Evolutionary conservation across 306 rosid species (phyloP).

Genomic region (Mimosa bimucronata): DNA sequence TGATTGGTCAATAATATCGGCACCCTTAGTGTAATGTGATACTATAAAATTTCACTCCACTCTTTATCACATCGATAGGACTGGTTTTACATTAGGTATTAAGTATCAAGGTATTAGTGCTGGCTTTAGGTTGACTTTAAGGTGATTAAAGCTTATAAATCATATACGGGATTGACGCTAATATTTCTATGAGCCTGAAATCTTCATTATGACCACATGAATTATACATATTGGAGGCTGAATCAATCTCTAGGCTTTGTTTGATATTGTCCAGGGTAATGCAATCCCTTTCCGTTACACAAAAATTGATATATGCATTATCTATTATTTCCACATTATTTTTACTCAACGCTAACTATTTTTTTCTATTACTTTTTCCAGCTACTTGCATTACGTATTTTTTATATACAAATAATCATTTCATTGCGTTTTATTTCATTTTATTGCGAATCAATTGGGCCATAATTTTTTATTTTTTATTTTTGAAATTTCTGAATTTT

Average conservation of each 20-base stretch:
- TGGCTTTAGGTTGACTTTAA: background rate
- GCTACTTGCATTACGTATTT: background rate
- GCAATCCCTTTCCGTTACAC: background rate
- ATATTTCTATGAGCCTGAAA: slow-evolving; percentile 8
- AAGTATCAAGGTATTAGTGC: background rate
- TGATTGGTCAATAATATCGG: background rate
- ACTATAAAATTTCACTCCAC: background rate
- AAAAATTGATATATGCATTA: background rate
- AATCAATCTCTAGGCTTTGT: slow-evolving; percentile 10
- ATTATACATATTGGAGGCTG: slow-evolving; percentile 27
- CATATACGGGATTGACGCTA: slow-evolving; percentile 9
- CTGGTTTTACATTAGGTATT: background rate
- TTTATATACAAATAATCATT: background rate
- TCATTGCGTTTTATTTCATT: background rate
- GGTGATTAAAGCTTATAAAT: slow-evolving; percentile 9
- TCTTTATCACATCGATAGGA: slow-evolving; percentile 7
- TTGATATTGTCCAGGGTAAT: background rate
- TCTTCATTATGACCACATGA: slow-evolving; percentile 1
- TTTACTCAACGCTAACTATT: background rate
- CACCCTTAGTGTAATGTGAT: background rate
- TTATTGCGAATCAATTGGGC: background rate
- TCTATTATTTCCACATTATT: background rate
- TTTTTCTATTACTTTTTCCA: background rate
- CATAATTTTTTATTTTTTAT: background rate
- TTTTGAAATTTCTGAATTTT: slow-evolving; percentile 26